phyloP scores from a whole-genome alignment of 83 land plant genomes.

The Diphasiastrum complanatum region DNA sequence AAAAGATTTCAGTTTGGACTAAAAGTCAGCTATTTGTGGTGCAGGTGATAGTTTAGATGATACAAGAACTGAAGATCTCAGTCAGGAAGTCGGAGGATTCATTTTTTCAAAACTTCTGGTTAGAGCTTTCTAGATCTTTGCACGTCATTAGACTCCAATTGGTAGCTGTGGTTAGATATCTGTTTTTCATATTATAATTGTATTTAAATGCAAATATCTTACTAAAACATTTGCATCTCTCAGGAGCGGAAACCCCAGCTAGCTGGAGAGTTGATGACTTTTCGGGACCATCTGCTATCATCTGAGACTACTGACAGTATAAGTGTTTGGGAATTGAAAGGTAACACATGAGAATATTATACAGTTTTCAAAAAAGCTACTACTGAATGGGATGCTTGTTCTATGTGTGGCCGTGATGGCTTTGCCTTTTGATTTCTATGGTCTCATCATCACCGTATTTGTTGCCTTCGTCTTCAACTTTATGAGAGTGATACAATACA shows the following conservation, averaged over 20 bases:
- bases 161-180: no score
- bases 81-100: constrained; percentile 89
- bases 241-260: constrained; percentile 90
- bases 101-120: constrained; percentile 79
- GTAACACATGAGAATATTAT: constrained; percentile 30
- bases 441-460: no score
- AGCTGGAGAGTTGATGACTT: constrained; percentile 67
- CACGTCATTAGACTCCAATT: no score
- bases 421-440: no score
- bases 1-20: background rate
- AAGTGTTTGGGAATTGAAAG: constrained; percentile 90
- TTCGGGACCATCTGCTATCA: constrained; percentile 78
- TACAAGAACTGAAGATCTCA: constrained; percentile 75
- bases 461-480: no score
- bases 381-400: background rate
- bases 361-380: background rate
- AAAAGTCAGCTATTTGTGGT: background rate
- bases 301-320: constrained; percentile 80
- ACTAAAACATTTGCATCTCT: no score
- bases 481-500: no score
- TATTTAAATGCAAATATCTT: no score
- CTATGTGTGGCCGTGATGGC: no score
- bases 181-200: no score
- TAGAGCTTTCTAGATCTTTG: constrained; percentile 19
- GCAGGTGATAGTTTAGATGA: constrained; percentile 73